Conservation (phyloP, 2,329 filamentous ascomycete genomes). For the Colletotrichum eremochloae region DNA sequence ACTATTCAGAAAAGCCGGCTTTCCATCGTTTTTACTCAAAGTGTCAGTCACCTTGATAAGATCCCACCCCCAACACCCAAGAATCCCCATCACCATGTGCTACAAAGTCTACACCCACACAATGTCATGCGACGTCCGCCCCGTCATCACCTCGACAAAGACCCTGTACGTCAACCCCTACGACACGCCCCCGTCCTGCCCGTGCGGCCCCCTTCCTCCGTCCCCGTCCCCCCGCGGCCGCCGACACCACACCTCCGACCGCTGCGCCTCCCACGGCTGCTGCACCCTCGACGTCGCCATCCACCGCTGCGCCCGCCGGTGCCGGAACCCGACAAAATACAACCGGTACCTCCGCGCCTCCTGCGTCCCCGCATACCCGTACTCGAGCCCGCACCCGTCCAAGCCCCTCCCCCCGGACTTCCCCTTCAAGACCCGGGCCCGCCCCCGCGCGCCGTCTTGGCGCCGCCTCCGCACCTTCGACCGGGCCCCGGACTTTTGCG, state of each 20-base stretch:
- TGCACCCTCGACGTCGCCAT: conserved; percentile 44
- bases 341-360: conserved; percentile 25
- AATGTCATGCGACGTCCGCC: conserved; percentile 49
- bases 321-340: conserved; percentile 24
- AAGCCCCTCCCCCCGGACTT: not conserved
- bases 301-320: conserved; percentile 40
- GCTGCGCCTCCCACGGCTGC: conserved; percentile 48
- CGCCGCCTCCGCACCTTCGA: conserved; percentile 34
- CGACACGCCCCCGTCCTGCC: conserved; percentile 42
- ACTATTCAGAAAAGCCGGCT: not conserved
- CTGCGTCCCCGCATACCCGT: conserved; percentile 39
- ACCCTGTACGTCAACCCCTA: conserved; percentile 47
- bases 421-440: not conserved
- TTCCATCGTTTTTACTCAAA: not conserved
- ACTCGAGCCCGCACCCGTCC: conserved; percentile 3
- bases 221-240: conserved; percentile 1
- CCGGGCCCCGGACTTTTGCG: conserved; percentile 21
- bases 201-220: conserved; percentile 32
- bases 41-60: not conserved
- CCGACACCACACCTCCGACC: conserved; percentile 11
- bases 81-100: conserved; percentile 35
- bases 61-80: not conserved
- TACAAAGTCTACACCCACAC: conserved; percentile 47
- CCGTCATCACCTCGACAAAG: conserved; percentile 46
- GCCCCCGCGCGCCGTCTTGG: not conserved